A percentile compares a stretch with the other conserved stretches of the same genome.
Conservation (phyloP, 1,284 basidiomycete species). For the Pterula multifida region DNA sequence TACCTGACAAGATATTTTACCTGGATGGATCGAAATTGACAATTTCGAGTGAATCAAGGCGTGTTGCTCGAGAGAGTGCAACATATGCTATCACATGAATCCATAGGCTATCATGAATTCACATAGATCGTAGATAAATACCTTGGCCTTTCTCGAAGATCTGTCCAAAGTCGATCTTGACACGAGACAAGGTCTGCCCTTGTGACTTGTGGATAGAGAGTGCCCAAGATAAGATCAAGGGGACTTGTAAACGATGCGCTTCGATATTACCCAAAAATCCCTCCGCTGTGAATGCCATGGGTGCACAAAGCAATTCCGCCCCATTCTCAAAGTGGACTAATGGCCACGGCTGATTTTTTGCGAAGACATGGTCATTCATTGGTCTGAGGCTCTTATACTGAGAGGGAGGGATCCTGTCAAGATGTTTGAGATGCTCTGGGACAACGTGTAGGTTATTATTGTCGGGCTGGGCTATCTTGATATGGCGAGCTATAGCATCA, state of each 20-base stretch:
- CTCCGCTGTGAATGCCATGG: background rate
- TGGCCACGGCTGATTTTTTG: conserved; percentile 25
- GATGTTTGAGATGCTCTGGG: background rate
- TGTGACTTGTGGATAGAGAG: conserved; percentile 1
- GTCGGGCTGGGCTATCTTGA: conserved; percentile 34
- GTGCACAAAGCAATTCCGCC: background rate
- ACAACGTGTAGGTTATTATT: conserved; percentile 4
- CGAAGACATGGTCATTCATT: conserved; percentile 9
- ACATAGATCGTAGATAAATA: conserved; percentile 14
- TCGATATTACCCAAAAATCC: background rate
- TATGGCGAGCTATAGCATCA: conserved; percentile 26
- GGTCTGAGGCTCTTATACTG: background rate
- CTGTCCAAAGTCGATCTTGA: conserved; percentile 39
- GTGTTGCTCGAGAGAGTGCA: conserved; percentile 85
- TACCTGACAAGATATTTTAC: conserved; percentile 23
- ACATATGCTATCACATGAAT: conserved; percentile 94
- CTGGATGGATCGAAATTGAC: conserved; percentile 66
- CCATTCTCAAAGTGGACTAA: background rate
- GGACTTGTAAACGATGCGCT: background rate
- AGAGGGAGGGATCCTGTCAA: background rate
- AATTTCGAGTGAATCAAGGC: conserved; percentile 74
- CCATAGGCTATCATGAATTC: background rate
- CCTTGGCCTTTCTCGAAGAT: conserved; percentile 79
- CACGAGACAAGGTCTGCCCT: conserved; percentile 12
- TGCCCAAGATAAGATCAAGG: background rate